These are phyloP conservation scores for Colletotrichum chlorophyti DNA, from an alignment of 2,329 filamentous ascomycete genomes.

Conservation along the genomic window DNA sequence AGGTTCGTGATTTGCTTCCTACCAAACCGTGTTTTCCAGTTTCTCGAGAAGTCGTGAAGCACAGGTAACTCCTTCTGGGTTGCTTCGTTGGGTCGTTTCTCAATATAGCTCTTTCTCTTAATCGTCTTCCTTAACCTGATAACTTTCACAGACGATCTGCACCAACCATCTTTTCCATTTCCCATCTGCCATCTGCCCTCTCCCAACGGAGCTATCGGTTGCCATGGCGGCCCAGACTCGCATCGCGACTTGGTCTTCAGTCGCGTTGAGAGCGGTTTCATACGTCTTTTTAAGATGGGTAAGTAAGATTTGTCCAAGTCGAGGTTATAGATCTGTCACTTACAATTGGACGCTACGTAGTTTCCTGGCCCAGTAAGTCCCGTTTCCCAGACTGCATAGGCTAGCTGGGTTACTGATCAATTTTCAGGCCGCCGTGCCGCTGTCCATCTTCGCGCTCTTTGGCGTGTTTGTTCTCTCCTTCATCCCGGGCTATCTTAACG, in stretches of 20 bases:
- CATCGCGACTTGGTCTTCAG: conserved; percentile 51
- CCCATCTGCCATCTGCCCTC: conserved; percentile 22
- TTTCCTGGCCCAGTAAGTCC: conserved; percentile 38
- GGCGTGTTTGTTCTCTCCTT: conserved; percentile 72
- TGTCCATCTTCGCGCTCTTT: conserved; percentile 62
- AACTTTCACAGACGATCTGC: no score
- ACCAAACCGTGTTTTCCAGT: neutral
- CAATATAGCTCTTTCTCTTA: no score
- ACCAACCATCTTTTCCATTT: conserved; percentile 32
- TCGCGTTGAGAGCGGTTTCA: conserved; percentile 54
- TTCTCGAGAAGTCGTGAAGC: no score
- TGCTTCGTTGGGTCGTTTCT: no score
- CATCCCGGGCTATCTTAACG: conserved; percentile 62
- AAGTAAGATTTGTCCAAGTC: conserved; percentile 25
- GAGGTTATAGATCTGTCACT: neutral
- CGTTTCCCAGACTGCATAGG: neutral
- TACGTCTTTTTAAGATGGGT: conserved; percentile 71
- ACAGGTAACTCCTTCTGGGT: no score
- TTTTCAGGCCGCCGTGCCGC: conserved; percentile 30
- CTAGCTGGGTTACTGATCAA: conserved; percentile 7
- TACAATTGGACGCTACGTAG: conserved; percentile 20
- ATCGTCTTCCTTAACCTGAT: no score
- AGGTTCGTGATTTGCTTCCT: conserved; percentile 1
- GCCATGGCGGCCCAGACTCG: conserved; percentile 40
- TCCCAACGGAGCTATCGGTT: neutral